Base-by-base conservation (phyloP, 2,329 filamentous ascomycete species). In the Magnaporthales sp. region DNA sequence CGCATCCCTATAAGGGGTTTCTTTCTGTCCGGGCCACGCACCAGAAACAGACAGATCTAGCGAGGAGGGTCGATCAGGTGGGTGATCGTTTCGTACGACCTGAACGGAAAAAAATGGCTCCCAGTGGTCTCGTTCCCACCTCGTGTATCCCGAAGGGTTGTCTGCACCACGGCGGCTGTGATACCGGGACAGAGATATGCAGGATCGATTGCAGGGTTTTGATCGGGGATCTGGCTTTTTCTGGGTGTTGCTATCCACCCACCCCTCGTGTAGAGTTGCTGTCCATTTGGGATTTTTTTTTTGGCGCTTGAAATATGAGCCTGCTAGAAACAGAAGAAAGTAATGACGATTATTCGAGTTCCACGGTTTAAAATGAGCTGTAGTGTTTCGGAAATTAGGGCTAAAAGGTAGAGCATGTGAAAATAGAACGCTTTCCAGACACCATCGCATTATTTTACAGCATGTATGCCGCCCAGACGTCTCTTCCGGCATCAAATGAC, bases 401-500 rank as follows among this genome's bases (percentile, higher is more conserved):
- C 38, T n/a, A 46, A 38, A 7, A 19, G 19, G 38, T 6, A n/a
- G 15, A 46, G 9, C 15, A 46, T 4, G 9, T 19, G 15, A 46
- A 46, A 46, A 46, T 46, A 46, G 38, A 46, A 46, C 38, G 38
- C 38, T 46, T 46, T n/a, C 38, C 15, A 46, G 38, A 46, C n/a
- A n/a, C n/a, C n/a, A 46, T 46, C 38, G 38, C 38, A 46, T 46
- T 46, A 46, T 3, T 13, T 46, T 2, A 19, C 38, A n/a, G 38
- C 38, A 9, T 3, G 38, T n/a, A 46, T 46, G 9, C 38, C 9
- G 22, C 15, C n/a, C 19, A n/a, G n/a, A n/a, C 56, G 2, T 26
- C 11, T 27, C 5, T 13, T n/a, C 56, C 27, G 27, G 24, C 56
- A 60, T 62, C 22, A 92, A 67, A 89, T 92, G 69, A 91, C 80